These are phyloP conservation scores for Graphilbum sp. DNA, from an alignment of 2,329 filamentous ascomycete species.

Conservation along the genomic window DNA sequence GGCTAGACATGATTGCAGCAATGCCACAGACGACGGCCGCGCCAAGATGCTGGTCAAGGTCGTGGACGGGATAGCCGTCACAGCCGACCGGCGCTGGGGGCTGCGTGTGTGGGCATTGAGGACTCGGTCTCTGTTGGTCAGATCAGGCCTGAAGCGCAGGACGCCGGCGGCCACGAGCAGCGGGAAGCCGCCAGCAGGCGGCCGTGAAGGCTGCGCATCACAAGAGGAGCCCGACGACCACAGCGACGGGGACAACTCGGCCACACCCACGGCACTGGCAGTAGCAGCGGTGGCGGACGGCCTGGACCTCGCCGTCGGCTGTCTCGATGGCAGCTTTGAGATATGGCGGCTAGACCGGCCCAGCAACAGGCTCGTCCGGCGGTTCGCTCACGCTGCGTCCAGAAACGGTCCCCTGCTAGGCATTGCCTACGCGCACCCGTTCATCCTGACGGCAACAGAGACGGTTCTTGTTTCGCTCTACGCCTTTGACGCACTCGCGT, in stretches of 20 bases:
- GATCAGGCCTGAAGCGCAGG: constrained; percentile 18
- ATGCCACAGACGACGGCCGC: constrained; percentile 10
- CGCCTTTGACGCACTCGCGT: constrained; percentile 28
- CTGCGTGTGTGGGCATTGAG: constrained; percentile 66
- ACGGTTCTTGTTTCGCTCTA: constrained; percentile 64
- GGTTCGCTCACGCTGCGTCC: constrained; percentile 45
- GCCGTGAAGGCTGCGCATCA: no score
- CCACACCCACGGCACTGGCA: constrained; percentile 44
- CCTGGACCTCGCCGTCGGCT: constrained; percentile 51
- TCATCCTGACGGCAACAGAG: constrained; percentile 62
- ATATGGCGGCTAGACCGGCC: constrained; percentile 44
- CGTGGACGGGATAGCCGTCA: constrained; percentile 60
- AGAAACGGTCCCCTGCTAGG: constrained; percentile 50
- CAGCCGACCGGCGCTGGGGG: constrained; percentile 52
- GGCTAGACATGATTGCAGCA: constrained; percentile 20
- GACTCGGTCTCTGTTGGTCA: constrained; percentile 42
- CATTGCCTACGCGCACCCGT: constrained; percentile 58
- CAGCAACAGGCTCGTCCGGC: constrained; percentile 23
- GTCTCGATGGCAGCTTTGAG: constrained; percentile 53
- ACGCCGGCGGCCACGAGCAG: background rate
- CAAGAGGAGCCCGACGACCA: no score
- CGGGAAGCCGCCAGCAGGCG: background rate
- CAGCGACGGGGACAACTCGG: no score
- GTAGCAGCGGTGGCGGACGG: constrained; percentile 37
- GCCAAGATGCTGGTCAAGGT: constrained; percentile 58